Base-by-base conservation (phyloP, 1,284 basidiomycete genomes). In the Pulchroboletus neoregius region DNA sequence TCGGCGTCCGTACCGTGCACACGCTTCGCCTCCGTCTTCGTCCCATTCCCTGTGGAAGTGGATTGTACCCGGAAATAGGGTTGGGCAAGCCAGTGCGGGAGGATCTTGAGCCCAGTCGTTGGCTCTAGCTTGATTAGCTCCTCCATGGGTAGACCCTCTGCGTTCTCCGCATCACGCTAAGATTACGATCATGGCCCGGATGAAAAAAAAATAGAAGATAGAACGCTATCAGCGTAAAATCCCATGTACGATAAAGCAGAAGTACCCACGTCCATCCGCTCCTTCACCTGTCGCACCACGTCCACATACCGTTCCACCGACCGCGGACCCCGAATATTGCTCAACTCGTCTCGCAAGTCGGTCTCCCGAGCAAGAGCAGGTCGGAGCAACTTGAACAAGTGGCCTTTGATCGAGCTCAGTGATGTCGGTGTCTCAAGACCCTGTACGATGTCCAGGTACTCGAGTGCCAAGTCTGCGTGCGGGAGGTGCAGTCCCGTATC, bases 321-420 rank as follows among this genome's bases (percentile, higher is more conserved):
- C 2, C 71, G 65, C 31, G 83, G 67, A 26, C 75, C 71, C 18
- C 54, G 71, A 13, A 80, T 69, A 39, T 68, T 72, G 0, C 88
- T 90, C 4, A 94, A 64, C 56, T 70, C 69, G 49, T 87, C 82
- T 18, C 94, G 73, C 38, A 96, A 65, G 60, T 94, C 91, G 0
- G 71, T 74, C 57, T 93, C 82, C 28, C 74, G 64, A 15, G 71
- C 73, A 26, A 98, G 71, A 0, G 85, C 86, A 0, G 92, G 90
- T 0, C 87, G 81, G 68, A 96, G 80, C 20, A 98, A 69, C 63
- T 95, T 93, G 79, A 97, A 98, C 26, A 99, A 63, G 61, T 99
- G 95, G 0, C 90, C 86, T 63, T 96, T 95, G 56, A 97, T 79
- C 0, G 91, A 91, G 51, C 85, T 84, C 26, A 76, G 65, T 1